Evolutionary conservation across 2,329 filamentous ascomycete genomes (phyloP).

Genomic region (Karstenula rhodostoma): DNA sequence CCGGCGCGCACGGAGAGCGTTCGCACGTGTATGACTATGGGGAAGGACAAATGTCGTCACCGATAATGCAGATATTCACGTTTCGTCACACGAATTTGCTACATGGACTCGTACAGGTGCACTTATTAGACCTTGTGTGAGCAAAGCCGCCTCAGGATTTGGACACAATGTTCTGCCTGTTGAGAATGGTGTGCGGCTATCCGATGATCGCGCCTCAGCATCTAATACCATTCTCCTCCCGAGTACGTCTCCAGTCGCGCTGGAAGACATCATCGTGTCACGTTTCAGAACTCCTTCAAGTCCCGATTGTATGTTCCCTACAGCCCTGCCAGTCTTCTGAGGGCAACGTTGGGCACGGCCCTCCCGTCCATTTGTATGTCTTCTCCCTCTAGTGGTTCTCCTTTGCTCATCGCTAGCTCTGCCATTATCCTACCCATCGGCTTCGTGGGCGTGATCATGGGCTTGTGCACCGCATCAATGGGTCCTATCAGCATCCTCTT

Average conservation of each 20-base stretch:
- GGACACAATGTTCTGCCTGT: too few relatives aligned
- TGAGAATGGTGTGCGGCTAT: too few relatives aligned
- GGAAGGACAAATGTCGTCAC: not conserved
- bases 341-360: constrained; percentile 49
- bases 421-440: constrained; percentile 59
- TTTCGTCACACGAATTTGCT: not conserved
- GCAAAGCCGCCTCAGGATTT: too few relatives aligned
- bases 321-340: constrained; percentile 50
- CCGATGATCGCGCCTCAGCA: too few relatives aligned
- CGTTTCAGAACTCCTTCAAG: too few relatives aligned
- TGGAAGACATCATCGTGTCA: too few relatives aligned
- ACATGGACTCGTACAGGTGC: not conserved
- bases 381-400: constrained; percentile 48
- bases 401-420: constrained; percentile 59
- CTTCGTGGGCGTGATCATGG: constrained; percentile 55
- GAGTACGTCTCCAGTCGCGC: too few relatives aligned
- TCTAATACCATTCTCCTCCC: too few relatives aligned
- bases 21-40: constrained; percentile 13
- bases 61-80: not conserved
- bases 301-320: too few relatives aligned
- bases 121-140: too few relatives aligned
- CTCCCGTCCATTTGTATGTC: constrained; percentile 52
- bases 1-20: constrained; percentile 6
- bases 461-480: constrained; percentile 40
- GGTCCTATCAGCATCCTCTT: constrained; percentile 28